Base-by-base conservation (phyloP, 768 basidiomycete species). In the Dacryopinax primogenitus region DNA sequence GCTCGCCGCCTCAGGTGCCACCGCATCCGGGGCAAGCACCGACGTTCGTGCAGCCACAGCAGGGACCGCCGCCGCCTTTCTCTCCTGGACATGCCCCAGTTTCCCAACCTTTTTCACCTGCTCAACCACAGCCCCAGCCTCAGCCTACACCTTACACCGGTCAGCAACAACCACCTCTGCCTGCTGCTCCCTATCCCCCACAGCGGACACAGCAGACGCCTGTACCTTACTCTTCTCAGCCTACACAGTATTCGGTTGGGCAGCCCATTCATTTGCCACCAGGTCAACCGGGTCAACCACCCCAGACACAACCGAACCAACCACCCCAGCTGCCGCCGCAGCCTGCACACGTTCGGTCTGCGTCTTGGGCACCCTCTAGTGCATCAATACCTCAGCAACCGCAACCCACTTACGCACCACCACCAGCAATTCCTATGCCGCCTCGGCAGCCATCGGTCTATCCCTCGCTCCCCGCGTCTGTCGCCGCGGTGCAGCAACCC, bases 191-290 rank as follows among this genome's bases (percentile, higher is more conserved):
- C 30, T 63, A 21, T 64, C 39, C 65, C 33, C 68, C 65, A 36
- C 12, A 65, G 7, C 64, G 63, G 32, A 41, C 51, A 3, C 51
- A 62, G 15, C 64, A 34, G 21, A 65, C 45, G 66, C 64, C 66
- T 65, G 23, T 73, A 68, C 34, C 74, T 72, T 6, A 68, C 73
- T 62, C 73, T 72, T 3, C 72, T 76, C 4, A 23, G 66, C 63
- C 58, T 67, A 37, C 65, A 15, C 18, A 2, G n/a, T 35, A 28
- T 23, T 0, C 62, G 12, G 15, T 63, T 33, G 0, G 51, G n/a
- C 13, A 36, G 26, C 4, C n/a, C n/a, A n/a, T n/a, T n/a, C n/a
- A n/a, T n/a, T n/a, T n/a, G n/a, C 72, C 71, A 16, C 75, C 74
- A 15, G 67, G 66, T 15, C 64, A 72, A 13, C 71, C 69, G 23